These are phyloP conservation scores for Sarocladiaceae sp. DNA, from an alignment of 2,329 filamentous ascomycete genomes.

Conservation along the genomic window DNA sequence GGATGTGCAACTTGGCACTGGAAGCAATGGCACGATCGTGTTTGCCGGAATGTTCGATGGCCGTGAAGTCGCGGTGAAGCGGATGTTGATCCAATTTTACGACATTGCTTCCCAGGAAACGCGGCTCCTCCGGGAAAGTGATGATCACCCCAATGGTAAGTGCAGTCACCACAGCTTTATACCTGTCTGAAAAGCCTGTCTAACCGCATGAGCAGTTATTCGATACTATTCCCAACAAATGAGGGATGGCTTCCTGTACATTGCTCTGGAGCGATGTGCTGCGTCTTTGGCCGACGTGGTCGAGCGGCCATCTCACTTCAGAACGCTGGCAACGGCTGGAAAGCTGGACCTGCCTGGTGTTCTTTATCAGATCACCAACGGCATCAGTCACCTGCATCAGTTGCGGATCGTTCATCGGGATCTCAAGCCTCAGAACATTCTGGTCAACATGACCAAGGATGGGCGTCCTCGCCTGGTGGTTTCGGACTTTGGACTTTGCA, in stretches of 20 bases:
- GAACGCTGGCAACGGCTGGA: slow-evolving; percentile 63
- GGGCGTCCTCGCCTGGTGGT: slow-evolving; percentile 79
- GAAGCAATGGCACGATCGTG: slow-evolving; percentile 95
- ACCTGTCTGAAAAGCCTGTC: slow-evolving; percentile 13
- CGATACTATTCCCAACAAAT: slow-evolving; percentile 92
- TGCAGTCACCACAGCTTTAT: too few relatives aligned
- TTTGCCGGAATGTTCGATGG: slow-evolving; percentile 94
- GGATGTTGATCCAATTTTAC: slow-evolving; percentile 93
- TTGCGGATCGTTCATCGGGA: slow-evolving; percentile 95
- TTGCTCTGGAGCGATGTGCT: slow-evolving; percentile 88
- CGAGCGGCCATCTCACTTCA: slow-evolving; percentile 63
- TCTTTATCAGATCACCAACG: slow-evolving; percentile 82
- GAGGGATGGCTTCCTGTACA: slow-evolving; percentile 87
- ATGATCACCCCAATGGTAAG: slow-evolving; percentile 86
- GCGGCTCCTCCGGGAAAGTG: slow-evolving; percentile 80
- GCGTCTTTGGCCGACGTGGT: slow-evolving; percentile 90
- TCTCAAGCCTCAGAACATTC: slow-evolving; percentile 94
- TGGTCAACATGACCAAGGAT: slow-evolving; percentile 69
- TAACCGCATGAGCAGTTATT: slow-evolving; percentile 57
- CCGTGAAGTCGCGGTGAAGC: slow-evolving; percentile 88
- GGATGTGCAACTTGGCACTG: slow-evolving; percentile 61
- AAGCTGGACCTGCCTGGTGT: slow-evolving; percentile 72
- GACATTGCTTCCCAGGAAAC: slow-evolving; percentile 95
- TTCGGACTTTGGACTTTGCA: slow-evolving; percentile 95
- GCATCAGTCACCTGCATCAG: slow-evolving; percentile 81